Evolutionary conservation across 306 rosid genomes (phyloP).

Genomic region (Myrica gale): DNA sequence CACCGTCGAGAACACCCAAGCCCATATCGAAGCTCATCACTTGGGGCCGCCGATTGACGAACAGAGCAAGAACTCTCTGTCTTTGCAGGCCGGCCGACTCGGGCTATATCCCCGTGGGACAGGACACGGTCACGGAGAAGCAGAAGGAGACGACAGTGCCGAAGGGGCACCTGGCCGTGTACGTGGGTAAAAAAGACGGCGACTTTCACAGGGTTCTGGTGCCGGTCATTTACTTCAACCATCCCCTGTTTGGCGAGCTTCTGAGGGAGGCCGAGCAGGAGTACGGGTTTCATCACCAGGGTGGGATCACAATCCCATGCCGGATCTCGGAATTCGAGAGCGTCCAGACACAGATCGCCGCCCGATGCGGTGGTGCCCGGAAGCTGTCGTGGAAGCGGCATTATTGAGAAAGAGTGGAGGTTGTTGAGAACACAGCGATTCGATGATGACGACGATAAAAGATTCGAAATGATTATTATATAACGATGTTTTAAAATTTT

Average conservation of each 20-base stretch:
- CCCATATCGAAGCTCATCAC: constrained; percentile 43
- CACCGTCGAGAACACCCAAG: constrained; percentile 10
- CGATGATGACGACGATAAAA: constrained; percentile 31
- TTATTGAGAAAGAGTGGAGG: constrained; percentile 9
- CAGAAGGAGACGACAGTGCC: constrained; percentile 46
- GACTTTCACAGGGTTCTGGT: constrained; percentile 73
- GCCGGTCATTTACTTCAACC: constrained; percentile 87
- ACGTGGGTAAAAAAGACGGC: constrained; percentile 77
- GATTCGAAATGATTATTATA: constrained; percentile 22
- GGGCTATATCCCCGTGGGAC: constrained; percentile 45
- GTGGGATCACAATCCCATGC: constrained; percentile 89
- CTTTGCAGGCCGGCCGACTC: constrained; percentile 22
- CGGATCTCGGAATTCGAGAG: constrained; percentile 65
- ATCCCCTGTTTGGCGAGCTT: constrained; percentile 73
- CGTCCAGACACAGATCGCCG: constrained; percentile 65
- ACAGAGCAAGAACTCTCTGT: constrained; percentile 52
- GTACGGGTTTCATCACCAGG: constrained; percentile 72
- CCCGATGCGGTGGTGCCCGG: constrained; percentile 40
- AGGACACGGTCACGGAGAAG: constrained; percentile 22
- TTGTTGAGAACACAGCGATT: neutral
- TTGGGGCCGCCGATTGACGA: constrained; percentile 57
- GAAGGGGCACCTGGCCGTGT: constrained; percentile 83
- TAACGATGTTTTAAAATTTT: constrained; percentile 18
- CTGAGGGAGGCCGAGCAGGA: constrained; percentile 69
- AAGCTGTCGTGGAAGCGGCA: constrained; percentile 40